Evolutionary conservation across 2,329 filamentous ascomycete genomes (phyloP), one percentile per base, ranked within the genome.

Genomic region (Hymenoscyphus infarciens): DNA sequence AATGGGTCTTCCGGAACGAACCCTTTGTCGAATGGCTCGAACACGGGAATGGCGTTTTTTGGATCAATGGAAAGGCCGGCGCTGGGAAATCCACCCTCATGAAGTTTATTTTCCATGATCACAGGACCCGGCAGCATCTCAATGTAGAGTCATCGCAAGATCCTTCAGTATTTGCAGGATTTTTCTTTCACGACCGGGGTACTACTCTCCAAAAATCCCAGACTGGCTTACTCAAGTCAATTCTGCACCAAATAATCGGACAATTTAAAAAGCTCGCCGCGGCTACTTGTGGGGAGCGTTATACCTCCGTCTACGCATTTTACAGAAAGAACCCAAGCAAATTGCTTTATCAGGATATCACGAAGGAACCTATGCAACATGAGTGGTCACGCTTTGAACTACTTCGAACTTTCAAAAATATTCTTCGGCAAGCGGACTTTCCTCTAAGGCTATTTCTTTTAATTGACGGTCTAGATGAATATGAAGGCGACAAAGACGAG

Each of bases 171-270:
- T 75, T 74, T 0, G 77, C 77, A 0, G 75, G 73, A 0, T 81
- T 77, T 67, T 81, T 80, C 67, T 80, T 81, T 61, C 81, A 78
- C 78, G 78, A 75, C 2, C 75, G 74, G 22, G 77, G 76, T 6
- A 52, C 10, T 31, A 55, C 5, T 19, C 55, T 42, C 45, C 27
- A n/a, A 25, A 56, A 15, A 56, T 65, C 27, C 55, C 55, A 8
- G 33, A 39, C 16, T 31, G 56, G 10, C 13, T 61, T 16, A 55
- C 62, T 11, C 10, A 55, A 59, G n/a, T 55, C 60, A 5, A 33
- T 33, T 22, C 10, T 25, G 13, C 38, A 39, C 16, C 38, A 39
- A 39, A 39, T 39, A 5, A 39, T 39, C 13, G 29, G 33, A 33
- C 39, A 42, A 13, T 42, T 16, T 54, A 39, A n/a, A n/a, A n/a